These are phyloP conservation scores for Discostella stelligeroides DNA, from an alignment of 108 stramenopile genomes.

Conservation along the genomic window DNA sequence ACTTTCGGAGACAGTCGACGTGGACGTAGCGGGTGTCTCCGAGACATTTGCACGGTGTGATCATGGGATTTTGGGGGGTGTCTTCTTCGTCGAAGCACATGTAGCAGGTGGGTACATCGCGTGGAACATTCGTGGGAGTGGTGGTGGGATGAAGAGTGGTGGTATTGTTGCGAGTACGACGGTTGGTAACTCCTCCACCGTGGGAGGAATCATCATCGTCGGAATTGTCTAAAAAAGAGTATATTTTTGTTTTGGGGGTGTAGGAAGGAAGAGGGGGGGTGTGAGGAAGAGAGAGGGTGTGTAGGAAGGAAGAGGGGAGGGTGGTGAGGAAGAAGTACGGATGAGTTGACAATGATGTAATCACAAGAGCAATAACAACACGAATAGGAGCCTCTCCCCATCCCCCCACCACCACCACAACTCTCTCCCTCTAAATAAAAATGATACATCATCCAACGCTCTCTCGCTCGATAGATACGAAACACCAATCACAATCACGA, in stretches of 20 bases:
- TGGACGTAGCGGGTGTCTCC: constrained; percentile 90
- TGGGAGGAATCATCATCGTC: constrained; percentile 62
- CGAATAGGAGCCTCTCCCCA: too few relatives aligned
- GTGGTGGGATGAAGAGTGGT: constrained; percentile 12
- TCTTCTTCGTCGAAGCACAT: constrained; percentile 98
- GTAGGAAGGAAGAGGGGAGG: too few relatives aligned
- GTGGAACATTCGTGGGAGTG: too few relatives aligned
- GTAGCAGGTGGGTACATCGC: constrained; percentile 91
- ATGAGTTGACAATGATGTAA: too few relatives aligned
- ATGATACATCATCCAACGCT: too few relatives aligned
- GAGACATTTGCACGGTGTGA: constrained; percentile 81
- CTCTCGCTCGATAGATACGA: too few relatives aligned
- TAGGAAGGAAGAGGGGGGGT: not conserved
- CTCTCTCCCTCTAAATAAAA: too few relatives aligned
- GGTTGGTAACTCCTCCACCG: constrained; percentile 41
- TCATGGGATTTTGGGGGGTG: constrained; percentile 78
- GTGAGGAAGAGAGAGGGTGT: not conserved
- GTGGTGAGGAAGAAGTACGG: too few relatives aligned
- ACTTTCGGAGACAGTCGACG: constrained; percentile 80
- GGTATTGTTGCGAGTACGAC: constrained; percentile 21
- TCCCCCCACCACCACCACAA: too few relatives aligned
- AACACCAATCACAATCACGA: not conserved
- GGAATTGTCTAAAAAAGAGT: constrained; percentile 68
- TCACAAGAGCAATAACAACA: too few relatives aligned
- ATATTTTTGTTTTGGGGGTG: not conserved